Percentiles rank a stretch among this genome's conserved stretches.
These are phyloP conservation scores for Mycena amicta DNA, from an alignment of 768 basidiomycete genomes.

Conservation along the genomic window DNA sequence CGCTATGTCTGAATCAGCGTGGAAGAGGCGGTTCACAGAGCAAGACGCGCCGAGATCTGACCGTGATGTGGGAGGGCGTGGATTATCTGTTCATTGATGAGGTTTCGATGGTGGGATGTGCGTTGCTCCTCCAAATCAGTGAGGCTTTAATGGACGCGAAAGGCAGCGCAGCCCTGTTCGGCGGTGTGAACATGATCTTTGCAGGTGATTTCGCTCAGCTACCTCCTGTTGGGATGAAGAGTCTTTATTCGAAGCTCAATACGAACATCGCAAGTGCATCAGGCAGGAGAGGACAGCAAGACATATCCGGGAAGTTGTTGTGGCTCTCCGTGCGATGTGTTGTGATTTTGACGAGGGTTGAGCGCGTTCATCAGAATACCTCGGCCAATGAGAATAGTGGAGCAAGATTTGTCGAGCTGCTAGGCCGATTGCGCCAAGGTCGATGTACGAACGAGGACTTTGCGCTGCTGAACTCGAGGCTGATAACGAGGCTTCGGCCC, in stretches of 20 bases:
- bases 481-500: slow-evolving; percentile 2
- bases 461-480: slow-evolving; percentile 14
- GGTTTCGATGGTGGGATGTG: slow-evolving; percentile 41
- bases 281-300: slow-evolving; percentile 15
- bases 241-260: slow-evolving; percentile 25
- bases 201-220: slow-evolving; percentile 47
- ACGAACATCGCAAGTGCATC: neutral
- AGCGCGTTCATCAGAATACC: neutral
- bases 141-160: slow-evolving; percentile 35
- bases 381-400: slow-evolving; percentile 28
- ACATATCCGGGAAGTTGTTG: slow-evolving; percentile 31
- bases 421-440: slow-evolving; percentile 28
- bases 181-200: slow-evolving; percentile 43
- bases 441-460: slow-evolving; percentile 27
- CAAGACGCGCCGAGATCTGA: slow-evolving; percentile 18
- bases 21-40: slow-evolving; percentile 1
- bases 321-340: slow-evolving; percentile 36
- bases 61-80: slow-evolving; percentile 39
- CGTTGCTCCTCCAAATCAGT: slow-evolving; percentile 32
- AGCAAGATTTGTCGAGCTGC: slow-evolving; percentile 21
- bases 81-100: slow-evolving; percentile 42
- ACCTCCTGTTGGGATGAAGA: slow-evolving; percentile 34
- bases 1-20: slow-evolving; percentile 23
- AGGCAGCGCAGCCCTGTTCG: slow-evolving; percentile 33
- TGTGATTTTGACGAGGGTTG: slow-evolving; percentile 27